Evolutionary conservation across 1,284 basidiomycete genomes (phyloP), one percentile per base, ranked within the genome.

Genomic region (Cutaneotrichosporon sp.): DNA sequence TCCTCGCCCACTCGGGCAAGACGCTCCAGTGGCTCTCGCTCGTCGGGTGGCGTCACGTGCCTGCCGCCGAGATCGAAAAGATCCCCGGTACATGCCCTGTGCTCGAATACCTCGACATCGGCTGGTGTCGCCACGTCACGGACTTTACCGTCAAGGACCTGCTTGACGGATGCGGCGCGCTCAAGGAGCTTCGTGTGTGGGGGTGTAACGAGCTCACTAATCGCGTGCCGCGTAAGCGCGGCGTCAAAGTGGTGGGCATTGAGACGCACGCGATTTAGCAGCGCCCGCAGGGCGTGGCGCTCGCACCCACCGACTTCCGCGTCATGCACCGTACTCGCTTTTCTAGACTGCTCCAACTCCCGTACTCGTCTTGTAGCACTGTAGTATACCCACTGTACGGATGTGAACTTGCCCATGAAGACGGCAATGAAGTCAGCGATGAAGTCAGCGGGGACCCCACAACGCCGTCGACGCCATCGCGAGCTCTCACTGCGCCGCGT

Each of bases 101-200:
- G 21, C 65, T 97, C 61, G 76, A 73, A 58, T 79, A 77, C 65
- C 66, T 97, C 34, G 89, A 98, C 66, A 71, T 96, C 7, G 86
- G 91, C 1, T 98, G 90, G 81, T 93, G 92, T 60, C 77, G 94
- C 39, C 80, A 83, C 35, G 80, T 90, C 30, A 87, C 93, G 60
- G 88, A 98, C 70, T 90, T 86, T 65, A 78, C 87, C 2, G 73
- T 97, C 56, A 86, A 88, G 70, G 79, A 75, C 18, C 75, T 90
- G 64, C 69, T 90, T 59, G 83, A 87, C 14, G 77, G 76, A 0
- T 77, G 77, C 47, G 61, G 59, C 1, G 21, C 56, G 2, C 59
- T 76, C 35, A 54, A 71, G 51, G 36, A 54, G 12, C 49, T 76
- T 23, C 57, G 61, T 33, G 73, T 76, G 1, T 76, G 75, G 75